These are phyloP conservation scores for Turritis glabra DNA, from an alignment of 345 rosid genomes.

Conservation along the genomic window DNA sequence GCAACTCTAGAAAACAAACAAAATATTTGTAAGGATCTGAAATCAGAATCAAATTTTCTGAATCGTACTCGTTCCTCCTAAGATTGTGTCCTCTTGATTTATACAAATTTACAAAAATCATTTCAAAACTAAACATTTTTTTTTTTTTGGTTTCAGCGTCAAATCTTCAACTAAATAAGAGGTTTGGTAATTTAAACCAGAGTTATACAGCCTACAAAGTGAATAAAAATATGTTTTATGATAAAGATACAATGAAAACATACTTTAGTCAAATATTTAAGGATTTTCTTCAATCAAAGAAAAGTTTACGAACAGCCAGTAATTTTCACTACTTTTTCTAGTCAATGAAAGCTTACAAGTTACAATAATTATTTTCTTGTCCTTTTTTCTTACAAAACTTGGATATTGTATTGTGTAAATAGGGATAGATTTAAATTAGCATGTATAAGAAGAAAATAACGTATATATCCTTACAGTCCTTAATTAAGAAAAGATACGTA, in stretches of 20 bases:
- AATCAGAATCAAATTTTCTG: background rate
- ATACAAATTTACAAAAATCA: background rate
- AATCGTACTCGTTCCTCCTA: background rate
- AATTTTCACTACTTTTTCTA: background rate
- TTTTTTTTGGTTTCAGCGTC: background rate
- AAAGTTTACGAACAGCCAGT: background rate
- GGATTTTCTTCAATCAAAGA: background rate
- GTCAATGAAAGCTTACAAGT: background rate
- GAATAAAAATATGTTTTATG: background rate
- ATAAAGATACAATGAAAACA: background rate
- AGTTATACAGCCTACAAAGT: background rate
- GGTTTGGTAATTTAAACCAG: background rate
- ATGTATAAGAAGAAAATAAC: background rate
- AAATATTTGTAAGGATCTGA: background rate
- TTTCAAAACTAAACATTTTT: background rate
- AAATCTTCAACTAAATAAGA: background rate
- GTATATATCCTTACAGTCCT: background rate
- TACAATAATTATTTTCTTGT: background rate
- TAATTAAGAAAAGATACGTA: slow-evolving; percentile 3
- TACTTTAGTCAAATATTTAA: background rate
- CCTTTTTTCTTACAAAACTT: background rate
- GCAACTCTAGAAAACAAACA: background rate
- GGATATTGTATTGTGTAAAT: background rate
- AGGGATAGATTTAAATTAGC: background rate
- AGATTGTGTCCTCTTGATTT: background rate